phyloP scores from a whole-genome alignment of 1,284 basidiomycete species.

The Hemileia vastatrix region DNA sequence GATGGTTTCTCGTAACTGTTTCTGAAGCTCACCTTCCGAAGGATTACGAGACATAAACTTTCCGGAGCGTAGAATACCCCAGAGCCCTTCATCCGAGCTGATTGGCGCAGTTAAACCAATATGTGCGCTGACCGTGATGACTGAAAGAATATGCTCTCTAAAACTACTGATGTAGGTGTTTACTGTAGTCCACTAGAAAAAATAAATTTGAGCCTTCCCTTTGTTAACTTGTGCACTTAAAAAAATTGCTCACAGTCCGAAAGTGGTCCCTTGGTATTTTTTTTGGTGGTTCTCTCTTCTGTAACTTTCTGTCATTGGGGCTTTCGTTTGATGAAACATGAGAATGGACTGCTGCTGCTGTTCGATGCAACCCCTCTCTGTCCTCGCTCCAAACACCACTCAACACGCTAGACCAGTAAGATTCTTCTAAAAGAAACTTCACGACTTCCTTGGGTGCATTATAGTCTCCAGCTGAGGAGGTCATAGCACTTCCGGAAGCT shows the following conservation, averaged over 20 bases:
- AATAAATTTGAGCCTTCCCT: background rate
- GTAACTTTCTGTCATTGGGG: background rate
- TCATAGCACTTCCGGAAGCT: background rate
- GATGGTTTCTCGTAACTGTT: conserved; percentile 9
- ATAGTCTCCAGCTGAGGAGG: conserved; percentile 2
- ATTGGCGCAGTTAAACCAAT: conserved; percentile 15
- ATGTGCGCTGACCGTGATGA: conserved; percentile 7
- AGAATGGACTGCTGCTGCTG: background rate
- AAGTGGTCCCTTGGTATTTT: conserved; percentile 10
- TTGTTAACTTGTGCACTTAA: background rate
- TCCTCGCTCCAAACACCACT: background rate
- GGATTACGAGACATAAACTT: conserved; percentile 12
- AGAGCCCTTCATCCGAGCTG: conserved; percentile 14
- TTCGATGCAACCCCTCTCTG: background rate
- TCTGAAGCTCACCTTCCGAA: conserved; percentile 1
- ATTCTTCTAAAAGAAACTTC: background rate
- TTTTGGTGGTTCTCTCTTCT: conserved; percentile 4
- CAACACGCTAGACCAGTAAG: too few species aligned
- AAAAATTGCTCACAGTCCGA: conserved; percentile 9
- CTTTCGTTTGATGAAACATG: background rate
- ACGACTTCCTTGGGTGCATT: background rate
- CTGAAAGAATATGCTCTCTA: conserved; percentile 10
- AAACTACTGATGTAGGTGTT: conserved; percentile 15
- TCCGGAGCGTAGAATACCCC: conserved; percentile 4
- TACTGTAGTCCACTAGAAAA: conserved; percentile 6